Evolutionary conservation across 257 asterid species (phyloP).

Genomic region (Mentha longifolia): DNA sequence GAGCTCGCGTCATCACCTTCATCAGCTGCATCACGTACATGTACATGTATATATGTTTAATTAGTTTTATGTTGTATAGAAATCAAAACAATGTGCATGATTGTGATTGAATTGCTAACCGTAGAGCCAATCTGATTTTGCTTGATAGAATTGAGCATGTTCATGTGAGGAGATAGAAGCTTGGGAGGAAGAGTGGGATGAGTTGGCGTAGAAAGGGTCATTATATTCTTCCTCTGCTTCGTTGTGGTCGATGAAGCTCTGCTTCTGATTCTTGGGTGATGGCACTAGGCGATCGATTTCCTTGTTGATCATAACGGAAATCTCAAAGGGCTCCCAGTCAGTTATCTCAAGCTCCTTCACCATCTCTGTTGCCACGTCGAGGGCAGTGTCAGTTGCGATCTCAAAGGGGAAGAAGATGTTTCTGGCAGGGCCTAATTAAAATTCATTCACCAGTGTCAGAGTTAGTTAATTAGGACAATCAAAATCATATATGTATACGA

Average conservation of each 20-base stretch:
- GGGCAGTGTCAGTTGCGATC: constrained; percentile 58
- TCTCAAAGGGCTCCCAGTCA: constrained; percentile 74
- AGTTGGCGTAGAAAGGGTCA: constrained; percentile 54
- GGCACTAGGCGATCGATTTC: constrained; percentile 66
- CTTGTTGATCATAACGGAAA: constrained; percentile 73
- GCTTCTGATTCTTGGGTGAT: constrained; percentile 53
- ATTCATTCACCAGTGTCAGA: background rate
- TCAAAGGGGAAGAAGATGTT: constrained; percentile 79
- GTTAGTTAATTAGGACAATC: no score
- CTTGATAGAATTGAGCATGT: constrained; percentile 28
- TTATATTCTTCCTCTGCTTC: constrained; percentile 58
- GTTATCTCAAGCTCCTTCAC: constrained; percentile 71
- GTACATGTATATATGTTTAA: no score
- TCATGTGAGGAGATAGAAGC: constrained; percentile 48
- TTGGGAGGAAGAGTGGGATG: constrained; percentile 65
- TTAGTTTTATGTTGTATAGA: no score
- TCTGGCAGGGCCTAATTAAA: constrained; percentile 49
- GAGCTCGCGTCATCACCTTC: constrained; percentile 64
- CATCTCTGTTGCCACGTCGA: constrained; percentile 79
- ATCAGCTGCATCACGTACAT: constrained; percentile 42
- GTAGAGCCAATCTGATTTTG: constrained; percentile 48
- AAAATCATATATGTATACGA: no score
- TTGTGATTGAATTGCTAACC: constrained; percentile 36
- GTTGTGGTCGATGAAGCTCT: constrained; percentile 46
- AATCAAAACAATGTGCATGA: background rate